Base-by-base conservation (phyloP, 768 basidiomycete genomes). In the Trametes meyenii region DNA sequence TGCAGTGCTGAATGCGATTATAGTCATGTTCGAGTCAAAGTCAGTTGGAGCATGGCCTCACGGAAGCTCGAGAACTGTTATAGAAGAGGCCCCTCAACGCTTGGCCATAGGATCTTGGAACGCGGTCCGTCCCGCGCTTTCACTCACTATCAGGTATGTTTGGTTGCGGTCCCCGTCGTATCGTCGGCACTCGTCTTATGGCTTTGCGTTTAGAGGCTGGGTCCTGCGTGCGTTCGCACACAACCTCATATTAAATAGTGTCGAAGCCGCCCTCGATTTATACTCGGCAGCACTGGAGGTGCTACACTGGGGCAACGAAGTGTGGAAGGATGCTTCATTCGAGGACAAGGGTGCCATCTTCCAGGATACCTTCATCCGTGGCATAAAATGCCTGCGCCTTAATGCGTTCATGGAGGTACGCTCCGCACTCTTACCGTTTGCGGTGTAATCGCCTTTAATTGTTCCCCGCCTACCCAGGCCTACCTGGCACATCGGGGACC, bases 341-440 rank as follows among this genome's bases (percentile, higher is more conserved):
- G 65, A 72, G 17, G 73, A 78, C n/a, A 69, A 78, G 14, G 82
- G 82, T 5, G 69, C 67, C 11, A 75, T 84, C 12, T 84, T 84
- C 53, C 72, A 77, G 29, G 45, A 56, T 2, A 74, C 75, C 5
- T 81, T 81, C 63, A 65, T 82, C 11, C 74, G 79, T 29, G 81
- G 77, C 5, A 73, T 80, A 17, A 76, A 72, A 43, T 63, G 66
- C 33, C 52, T 81, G 21, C 72, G 73, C 23, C 60, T 81, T 11
- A 61, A 74, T 16, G 55, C 71, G 1, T 72, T 76, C 39, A 71
- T 78, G 71, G 62, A 67, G 57, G 80, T 79, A 48, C 56, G 69
- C 10, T 16, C 6, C 11, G 2, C 14, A 12, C 2, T 1, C 16
- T n/a, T 29, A 43, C n/a, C n/a, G 38, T 14, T 43, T 43, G 42